Base-by-base conservation (phyloP, 441 rosid species). In the Pelargonium myrrhifolium region DNA sequence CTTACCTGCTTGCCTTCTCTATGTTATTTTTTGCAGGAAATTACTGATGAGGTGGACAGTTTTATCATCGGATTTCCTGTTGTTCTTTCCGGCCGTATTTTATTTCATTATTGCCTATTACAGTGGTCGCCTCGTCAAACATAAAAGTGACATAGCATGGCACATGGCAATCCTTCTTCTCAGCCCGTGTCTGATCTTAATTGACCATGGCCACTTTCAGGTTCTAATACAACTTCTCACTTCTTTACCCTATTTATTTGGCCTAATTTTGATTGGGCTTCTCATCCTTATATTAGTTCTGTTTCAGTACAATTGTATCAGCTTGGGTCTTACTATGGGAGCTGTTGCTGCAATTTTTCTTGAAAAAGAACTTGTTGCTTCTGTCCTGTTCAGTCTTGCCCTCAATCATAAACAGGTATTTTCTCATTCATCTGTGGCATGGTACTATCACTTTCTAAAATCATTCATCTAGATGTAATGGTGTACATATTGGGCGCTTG, bases 401-500 rank as follows among this genome's bases (percentile, higher is more conserved):
- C 93, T 92, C 75, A 89, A 86, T 75, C 99, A 94, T 81, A 89
- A 94, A 79, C 96, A 94, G 96, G 99, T 91, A 47, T 22, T 55
- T 72, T 70, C 73, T 62, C 43, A 17, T 61, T 67, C 17, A 40
- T 17, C 24, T 37, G 20, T 26, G 53, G 26, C 18, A 17, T 26
- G 42, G 14, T 43, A 14, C 26, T 21, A 9, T 56, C 28, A 22
- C 53, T 63, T 51, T 51, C 58, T 8, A 17, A 51, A 9, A n/a
- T 15, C n/a, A 14, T 47, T 47, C 17, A 4, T 47, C 55, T 47
- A 3, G 6, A 47, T 47, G 17, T 14, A 6, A 47, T 47, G n/a
- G 55, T 47, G 55, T 37, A 37, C 40, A 37, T 37, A 37, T 9
- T 6, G 8, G 2, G 40, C 40, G 1, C 40, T 37, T 37, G 40